Base-by-base conservation (phyloP, 2,329 filamentous ascomycete species). In the Alternaria postmessia region DNA sequence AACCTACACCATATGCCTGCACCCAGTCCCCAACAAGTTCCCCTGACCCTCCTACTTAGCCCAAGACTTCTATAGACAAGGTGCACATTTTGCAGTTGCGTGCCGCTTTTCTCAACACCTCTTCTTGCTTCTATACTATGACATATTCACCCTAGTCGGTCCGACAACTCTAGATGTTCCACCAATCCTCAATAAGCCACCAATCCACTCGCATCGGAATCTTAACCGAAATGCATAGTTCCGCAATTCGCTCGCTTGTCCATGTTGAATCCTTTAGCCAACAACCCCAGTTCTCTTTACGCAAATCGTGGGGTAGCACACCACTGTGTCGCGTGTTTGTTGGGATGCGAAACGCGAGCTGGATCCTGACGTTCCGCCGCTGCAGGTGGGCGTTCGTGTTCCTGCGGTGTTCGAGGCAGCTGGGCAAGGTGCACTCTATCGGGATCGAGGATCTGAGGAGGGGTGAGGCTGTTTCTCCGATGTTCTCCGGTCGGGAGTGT, bases 231-330 rank as follows among this genome's bases (percentile, higher is more conserved):
- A 36, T 14, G 39, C 39, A 34, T 28, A 30, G 16, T 16, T 55
- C 18, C 46, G 22, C 42, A 51, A 47, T 39, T 57, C 52, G 52
- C 54, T 63, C 46, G 59, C 60, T 60, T 58, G 59, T 39, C 18
- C n/a, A 36, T 18, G 41, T 24, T 49, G 46, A 46, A 57, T 36
- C 51, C 51, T 41, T 60, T 57, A 57, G 63, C 46, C 42, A 57
- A 59, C 46, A 58, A 44, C 51, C 54, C 56, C 34, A 49, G 62
- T 60, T 59, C 51, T n/a, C 43, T 59, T 64, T 65, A 69, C 63
- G 54, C 48, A 66, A 61, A 67, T 64, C 56, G 62, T 66, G 61
- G 66, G 62, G 57, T 64, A 65, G 42, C 49, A 65, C 57, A 57
- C 48, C 57, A 54, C 43, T 47, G 62, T 51, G 59, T 64, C 58